Base-by-base conservation (phyloP, 1,139 yeast species). In the Magnusiomyces fungicola region DNA sequence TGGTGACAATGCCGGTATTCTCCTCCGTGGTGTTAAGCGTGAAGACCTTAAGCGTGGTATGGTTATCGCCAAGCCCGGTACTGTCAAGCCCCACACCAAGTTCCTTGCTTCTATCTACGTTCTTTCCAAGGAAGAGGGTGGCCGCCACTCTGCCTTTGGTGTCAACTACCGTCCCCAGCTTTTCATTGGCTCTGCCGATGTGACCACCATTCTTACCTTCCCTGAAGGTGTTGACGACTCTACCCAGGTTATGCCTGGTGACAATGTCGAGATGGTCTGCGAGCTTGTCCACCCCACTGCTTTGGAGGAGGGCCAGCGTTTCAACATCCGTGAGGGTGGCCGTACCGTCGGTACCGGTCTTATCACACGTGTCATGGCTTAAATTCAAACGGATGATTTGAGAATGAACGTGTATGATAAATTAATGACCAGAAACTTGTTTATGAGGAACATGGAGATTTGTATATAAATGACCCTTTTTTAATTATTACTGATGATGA, bases 301-400 rank as follows among this genome's bases (percentile, higher is more conserved):
- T 58, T 69, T 94, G 60, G 98, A 92, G 77, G 83, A 84, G 64
- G 95, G 95, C 71, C 96, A 89, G 77, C 87, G 97, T 74, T 92
- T 92, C 84, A 92, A 92, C 81, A 80, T 92, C 70, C 94, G 99
- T 82, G 99, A 92, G 78, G 97, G 98, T 75, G 97, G 97, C 69
- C 87, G 83, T 76, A 92, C 98, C 58, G 97, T 92, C 61, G 98
- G 97, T 72, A 92, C 98, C 62, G 98, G 98, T 76, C 76, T 92
- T 75, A 81, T 92, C 63, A 92, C 98, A 65, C 84, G 96, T 75
- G 84, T 92, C 71, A 72, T 88, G 62, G 96, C 86, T 72, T 81
- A 67, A 61, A 41, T n/a, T n/a, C n/a, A n/a, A n/a, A n/a, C n/a
- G n/a, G n/a, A n/a, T n/a, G n/a, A n/a, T n/a, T n/a, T n/a, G n/a